These are phyloP conservation scores for Pseudonectria foliicola DNA, from an alignment of 2,329 filamentous ascomycete genomes.

Conservation along the genomic window DNA sequence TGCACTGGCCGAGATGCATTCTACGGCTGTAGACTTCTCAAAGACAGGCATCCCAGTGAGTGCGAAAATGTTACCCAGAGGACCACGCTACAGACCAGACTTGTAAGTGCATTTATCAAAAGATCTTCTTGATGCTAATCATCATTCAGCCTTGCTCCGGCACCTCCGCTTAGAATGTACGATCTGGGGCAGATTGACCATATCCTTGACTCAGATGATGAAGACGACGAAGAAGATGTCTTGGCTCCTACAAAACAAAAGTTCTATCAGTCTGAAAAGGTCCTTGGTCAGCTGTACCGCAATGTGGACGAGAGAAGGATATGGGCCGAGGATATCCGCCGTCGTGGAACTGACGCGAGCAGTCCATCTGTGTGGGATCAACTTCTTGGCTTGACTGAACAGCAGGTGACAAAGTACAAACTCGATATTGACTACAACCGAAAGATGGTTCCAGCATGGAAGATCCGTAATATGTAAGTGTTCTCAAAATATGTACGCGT, in stretches of 20 bases:
- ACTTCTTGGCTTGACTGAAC: constrained; percentile 24
- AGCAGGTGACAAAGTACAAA: constrained; percentile 10
- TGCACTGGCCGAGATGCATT: constrained; percentile 56
- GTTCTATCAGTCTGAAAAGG: constrained; percentile 62
- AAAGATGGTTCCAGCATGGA: constrained; percentile 31
- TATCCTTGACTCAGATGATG: constrained; percentile 24
- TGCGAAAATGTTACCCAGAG: constrained; percentile 34
- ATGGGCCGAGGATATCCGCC: constrained; percentile 43
- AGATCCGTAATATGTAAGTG: constrained; percentile 41
- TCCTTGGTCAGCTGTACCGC: constrained; percentile 64
- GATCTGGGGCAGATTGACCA: constrained; percentile 34
- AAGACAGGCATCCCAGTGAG: constrained; percentile 62
- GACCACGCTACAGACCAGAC: constrained; percentile 40
- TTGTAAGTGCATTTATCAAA: no score
- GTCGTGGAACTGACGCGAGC: constrained; percentile 12
- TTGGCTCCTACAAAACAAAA: constrained; percentile 36
- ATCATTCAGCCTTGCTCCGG: constrained; percentile 35
- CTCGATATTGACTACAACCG: constrained; percentile 27
- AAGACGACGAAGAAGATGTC: constrained; percentile 33
- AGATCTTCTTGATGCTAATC: no score
- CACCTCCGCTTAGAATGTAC: constrained; percentile 37
- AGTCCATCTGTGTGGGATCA: constrained; percentile 37
- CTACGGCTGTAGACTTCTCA: constrained; percentile 67
- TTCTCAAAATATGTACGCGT: constrained; percentile 27
- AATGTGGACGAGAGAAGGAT: constrained; percentile 66